These are phyloP conservation scores for Ochromonadaceae sp. DNA, from an alignment of 352 stramenopile species.

Conservation along the genomic window DNA sequence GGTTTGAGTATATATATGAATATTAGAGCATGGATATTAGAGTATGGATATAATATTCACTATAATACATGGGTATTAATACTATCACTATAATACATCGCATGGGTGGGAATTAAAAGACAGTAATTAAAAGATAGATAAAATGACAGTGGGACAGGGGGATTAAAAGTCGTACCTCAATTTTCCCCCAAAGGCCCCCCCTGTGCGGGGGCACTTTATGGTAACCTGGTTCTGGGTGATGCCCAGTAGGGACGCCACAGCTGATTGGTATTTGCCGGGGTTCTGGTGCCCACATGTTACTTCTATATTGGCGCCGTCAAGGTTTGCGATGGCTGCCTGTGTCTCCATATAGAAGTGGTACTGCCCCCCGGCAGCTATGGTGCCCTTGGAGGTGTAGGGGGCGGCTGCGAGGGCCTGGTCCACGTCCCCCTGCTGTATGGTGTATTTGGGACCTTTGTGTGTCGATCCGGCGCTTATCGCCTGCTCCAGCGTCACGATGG, in stretches of 20 bases:
- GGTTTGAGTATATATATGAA: too few relatives aligned
- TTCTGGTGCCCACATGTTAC: constrained; percentile 36
- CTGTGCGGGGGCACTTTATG: constrained; percentile 31
- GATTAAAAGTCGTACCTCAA: too few relatives aligned
- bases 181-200: constrained; percentile 42
- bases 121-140: too few relatives aligned
- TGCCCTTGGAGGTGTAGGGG: constrained; percentile 20
- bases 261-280: constrained; percentile 25
- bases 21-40: too few relatives aligned
- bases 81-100: too few relatives aligned
- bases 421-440: constrained; percentile 23
- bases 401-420: constrained; percentile 21
- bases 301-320: constrained; percentile 29
- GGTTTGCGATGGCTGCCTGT: constrained; percentile 29
- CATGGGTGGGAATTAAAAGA: too few relatives aligned
- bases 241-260: constrained; percentile 29
- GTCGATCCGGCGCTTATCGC: constrained; percentile 29
- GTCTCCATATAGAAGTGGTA: constrained; percentile 48
- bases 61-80: too few relatives aligned
- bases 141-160: too few relatives aligned
- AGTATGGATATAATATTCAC: too few relatives aligned
- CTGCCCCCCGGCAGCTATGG: constrained; percentile 32
- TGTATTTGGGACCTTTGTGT: background rate
- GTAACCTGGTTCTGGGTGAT: constrained; percentile 28
- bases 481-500: constrained; percentile 35